These are phyloP conservation scores for Pichia eremophila DNA, from an alignment of 805 yeast genomes.

Conservation along the genomic window DNA sequence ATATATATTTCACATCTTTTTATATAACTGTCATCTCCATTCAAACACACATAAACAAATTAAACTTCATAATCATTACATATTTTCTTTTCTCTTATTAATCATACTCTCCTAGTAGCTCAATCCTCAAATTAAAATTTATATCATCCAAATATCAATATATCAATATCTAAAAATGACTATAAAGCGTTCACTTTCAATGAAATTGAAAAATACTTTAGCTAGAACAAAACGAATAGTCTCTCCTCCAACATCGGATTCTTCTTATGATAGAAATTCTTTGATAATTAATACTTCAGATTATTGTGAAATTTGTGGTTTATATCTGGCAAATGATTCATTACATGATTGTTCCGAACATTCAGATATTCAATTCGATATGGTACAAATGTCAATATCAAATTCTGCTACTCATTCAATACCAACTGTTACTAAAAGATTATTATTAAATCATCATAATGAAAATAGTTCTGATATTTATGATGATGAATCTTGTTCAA, in stretches of 20 bases:
- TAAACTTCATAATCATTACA: no score
- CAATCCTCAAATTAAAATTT: no score
- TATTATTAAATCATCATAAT: neutral
- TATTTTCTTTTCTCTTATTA: no score
- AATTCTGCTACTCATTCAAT: neutral
- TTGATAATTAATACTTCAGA: neutral
- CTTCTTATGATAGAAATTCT: no score
- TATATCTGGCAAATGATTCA: neutral
- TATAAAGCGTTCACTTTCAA: slow-evolving; percentile 12
- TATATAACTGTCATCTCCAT: no score
- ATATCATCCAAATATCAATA: no score
- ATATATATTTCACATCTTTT: no score
- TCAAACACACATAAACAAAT: no score
- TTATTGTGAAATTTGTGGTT: neutral
- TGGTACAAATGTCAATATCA: neutral
- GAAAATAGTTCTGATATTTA: neutral
- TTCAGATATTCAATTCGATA: neutral
- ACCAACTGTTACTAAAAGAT: neutral
- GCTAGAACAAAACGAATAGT: slow-evolving; percentile 12
- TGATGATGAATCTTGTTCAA: no score
- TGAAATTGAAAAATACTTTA: slow-evolving; percentile 10
- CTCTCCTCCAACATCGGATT: neutral
- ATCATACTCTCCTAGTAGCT: no score
- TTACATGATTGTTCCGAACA: neutral
- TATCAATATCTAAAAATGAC: slow-evolving; percentile 4